Conservation (phyloP, 2,329 filamentous ascomycete species). For the Penicillium sp. region DNA sequence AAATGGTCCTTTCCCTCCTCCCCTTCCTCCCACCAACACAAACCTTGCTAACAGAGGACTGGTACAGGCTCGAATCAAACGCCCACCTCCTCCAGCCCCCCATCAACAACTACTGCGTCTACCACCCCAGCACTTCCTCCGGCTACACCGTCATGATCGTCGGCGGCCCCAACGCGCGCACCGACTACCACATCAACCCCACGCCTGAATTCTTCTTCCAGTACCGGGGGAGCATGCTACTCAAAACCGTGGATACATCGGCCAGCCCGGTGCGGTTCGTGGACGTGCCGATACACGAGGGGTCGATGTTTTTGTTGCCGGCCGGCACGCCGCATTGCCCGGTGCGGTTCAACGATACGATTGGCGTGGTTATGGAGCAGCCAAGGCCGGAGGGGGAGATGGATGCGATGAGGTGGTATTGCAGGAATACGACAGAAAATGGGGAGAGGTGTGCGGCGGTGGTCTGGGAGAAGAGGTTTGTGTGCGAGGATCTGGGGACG, state of each 20-base stretch:
- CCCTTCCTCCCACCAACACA: conserved; percentile 12
- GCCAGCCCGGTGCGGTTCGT: conserved; percentile 58
- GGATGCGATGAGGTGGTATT: conserved; percentile 85
- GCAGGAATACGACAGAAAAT: conserved; percentile 48
- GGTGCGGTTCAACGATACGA: conserved; percentile 85
- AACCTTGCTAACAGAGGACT: background rate
- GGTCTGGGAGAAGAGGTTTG: conserved; percentile 82
- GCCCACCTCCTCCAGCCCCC: conserved; percentile 88
- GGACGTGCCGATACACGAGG: conserved; percentile 86
- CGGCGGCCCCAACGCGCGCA: conserved; percentile 90
- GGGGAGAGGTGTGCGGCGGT: conserved; percentile 55
- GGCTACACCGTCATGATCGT: conserved; percentile 92
- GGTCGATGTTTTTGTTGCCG: conserved; percentile 89
- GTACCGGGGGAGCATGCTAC: conserved; percentile 85
- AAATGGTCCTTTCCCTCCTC: conserved; percentile 39
- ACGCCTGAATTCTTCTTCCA: conserved; percentile 99
- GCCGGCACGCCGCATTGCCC: conserved; percentile 96
- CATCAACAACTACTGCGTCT: conserved; percentile 96
- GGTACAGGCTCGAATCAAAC: conserved; percentile 85
- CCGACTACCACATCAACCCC: conserved; percentile 96
- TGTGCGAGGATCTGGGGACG: conserved; percentile 84
- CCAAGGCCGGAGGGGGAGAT: conserved; percentile 64
- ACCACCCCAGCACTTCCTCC: conserved; percentile 68
- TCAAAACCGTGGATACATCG: conserved; percentile 82
- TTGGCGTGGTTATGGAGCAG: conserved; percentile 92